Evolutionary conservation across 768 basidiomycete species (phyloP).

Genomic region (Saitozyma podzolica): DNA sequence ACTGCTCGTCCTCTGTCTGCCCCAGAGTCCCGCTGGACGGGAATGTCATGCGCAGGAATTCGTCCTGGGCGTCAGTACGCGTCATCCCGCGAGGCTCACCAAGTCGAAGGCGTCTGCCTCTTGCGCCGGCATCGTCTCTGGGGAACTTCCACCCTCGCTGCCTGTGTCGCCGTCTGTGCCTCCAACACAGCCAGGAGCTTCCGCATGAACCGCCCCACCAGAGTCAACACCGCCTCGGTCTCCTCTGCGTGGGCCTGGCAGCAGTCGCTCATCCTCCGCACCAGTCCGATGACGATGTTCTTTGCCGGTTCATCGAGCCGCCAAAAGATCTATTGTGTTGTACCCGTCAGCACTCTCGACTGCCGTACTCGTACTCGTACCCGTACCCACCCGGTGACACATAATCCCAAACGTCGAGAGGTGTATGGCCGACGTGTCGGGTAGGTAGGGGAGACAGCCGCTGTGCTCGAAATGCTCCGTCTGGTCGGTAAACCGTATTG

Average conservation of each 20-base stretch:
- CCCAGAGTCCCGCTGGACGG: background rate
- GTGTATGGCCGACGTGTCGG: background rate
- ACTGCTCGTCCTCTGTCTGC: slow-evolving; percentile 6
- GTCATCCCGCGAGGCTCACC: background rate
- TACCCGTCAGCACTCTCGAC: background rate
- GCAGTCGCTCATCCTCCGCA: background rate
- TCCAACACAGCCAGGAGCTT: background rate
- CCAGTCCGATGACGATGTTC: background rate
- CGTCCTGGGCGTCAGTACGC: background rate
- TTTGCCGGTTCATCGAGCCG: background rate
- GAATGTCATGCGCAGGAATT: slow-evolving; percentile 1
- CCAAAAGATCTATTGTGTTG: background rate
- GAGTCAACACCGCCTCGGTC: background rate
- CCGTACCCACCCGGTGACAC: background rate
- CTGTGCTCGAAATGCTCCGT: background rate
- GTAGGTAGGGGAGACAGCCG: background rate
- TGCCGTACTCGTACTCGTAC: no score
- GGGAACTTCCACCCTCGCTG: background rate
- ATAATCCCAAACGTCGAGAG: background rate
- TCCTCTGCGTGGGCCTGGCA: background rate
- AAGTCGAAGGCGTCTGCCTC: background rate
- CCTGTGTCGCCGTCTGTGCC: background rate
- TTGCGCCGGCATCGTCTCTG: no score
- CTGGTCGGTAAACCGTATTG: background rate
- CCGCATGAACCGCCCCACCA: background rate